phyloP scores from a whole-genome alignment of 257 asterid genomes.

The Forsythia suspensa region DNA sequence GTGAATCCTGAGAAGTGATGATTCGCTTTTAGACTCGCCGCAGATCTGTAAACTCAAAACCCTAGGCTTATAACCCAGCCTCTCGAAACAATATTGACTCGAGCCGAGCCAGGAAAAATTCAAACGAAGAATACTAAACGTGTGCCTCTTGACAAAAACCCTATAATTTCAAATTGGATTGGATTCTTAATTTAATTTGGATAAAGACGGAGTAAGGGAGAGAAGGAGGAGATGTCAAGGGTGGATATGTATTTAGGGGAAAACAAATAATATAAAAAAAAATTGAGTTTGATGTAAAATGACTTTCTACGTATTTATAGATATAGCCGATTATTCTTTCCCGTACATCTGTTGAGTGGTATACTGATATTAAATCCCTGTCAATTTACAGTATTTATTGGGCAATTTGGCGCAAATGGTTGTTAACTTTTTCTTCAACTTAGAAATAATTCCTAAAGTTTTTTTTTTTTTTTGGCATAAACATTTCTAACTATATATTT shows the following conservation, averaged over 20 bases:
- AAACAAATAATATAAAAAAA: not conserved
- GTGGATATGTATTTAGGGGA: conserved; percentile 16
- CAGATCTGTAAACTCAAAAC: conserved; percentile 51
- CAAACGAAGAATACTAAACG: too few species aligned
- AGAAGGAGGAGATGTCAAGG: not conserved
- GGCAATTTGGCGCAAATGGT: too few species aligned
- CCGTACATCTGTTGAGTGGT: too few species aligned
- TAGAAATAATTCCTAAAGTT: too few species aligned
- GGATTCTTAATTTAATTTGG: conserved; percentile 22
- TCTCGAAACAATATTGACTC: conserved; percentile 26
- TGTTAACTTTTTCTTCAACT: too few species aligned
- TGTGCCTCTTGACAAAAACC: not conserved
- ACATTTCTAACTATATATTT: too few species aligned
- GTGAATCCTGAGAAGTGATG: conserved; percentile 27
- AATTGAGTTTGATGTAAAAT: not conserved
- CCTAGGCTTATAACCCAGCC: conserved; percentile 33
- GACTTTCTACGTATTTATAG: too few species aligned
- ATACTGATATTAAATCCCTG: too few species aligned
- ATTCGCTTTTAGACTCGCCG: conserved; percentile 26
- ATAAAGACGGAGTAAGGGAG: not conserved
- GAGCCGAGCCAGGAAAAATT: too few species aligned
- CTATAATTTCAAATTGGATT: conserved; percentile 28
- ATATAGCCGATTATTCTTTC: too few species aligned
- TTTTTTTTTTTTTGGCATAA: too few species aligned
- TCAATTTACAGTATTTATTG: too few species aligned